Conservation (phyloP, 305 asterid species). For the Withania somnifera region DNA sequence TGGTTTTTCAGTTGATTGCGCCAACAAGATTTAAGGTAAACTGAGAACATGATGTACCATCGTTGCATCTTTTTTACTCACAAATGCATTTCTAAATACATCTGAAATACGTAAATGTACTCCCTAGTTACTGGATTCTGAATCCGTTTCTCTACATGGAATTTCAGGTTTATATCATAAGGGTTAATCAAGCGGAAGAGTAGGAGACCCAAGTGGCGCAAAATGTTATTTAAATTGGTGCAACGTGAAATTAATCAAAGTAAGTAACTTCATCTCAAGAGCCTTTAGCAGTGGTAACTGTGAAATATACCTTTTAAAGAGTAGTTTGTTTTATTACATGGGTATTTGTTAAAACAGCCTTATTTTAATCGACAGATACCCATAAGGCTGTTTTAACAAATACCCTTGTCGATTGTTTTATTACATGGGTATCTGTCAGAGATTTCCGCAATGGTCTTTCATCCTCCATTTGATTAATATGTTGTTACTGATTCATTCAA, state of each 20-base stretch:
- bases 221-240: neutral
- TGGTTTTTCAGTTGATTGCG: conserved; percentile 44
- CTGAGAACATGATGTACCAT: neutral
- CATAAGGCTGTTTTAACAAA: neutral
- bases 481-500: too few species aligned
- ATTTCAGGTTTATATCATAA: conserved; percentile 51
- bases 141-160: neutral
- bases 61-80: neutral
- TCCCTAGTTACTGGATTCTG: neutral
- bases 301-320: neutral
- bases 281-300: neutral
- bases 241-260: neutral
- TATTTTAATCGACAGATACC: too few species aligned
- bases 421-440: neutral
- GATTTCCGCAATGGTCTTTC: too few species aligned
- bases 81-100: neutral
- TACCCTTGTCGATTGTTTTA: too few species aligned
- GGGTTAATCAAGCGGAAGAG: conserved; percentile 42
- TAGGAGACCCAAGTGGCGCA: neutral
- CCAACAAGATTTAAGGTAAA: conserved; percentile 52
- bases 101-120: neutral
- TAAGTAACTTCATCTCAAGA: neutral
- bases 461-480: too few species aligned
- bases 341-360: too few species aligned
- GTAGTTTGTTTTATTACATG: neutral